Conservation (phyloP, 208 protist species). For the Leishmania tropica region DNA sequence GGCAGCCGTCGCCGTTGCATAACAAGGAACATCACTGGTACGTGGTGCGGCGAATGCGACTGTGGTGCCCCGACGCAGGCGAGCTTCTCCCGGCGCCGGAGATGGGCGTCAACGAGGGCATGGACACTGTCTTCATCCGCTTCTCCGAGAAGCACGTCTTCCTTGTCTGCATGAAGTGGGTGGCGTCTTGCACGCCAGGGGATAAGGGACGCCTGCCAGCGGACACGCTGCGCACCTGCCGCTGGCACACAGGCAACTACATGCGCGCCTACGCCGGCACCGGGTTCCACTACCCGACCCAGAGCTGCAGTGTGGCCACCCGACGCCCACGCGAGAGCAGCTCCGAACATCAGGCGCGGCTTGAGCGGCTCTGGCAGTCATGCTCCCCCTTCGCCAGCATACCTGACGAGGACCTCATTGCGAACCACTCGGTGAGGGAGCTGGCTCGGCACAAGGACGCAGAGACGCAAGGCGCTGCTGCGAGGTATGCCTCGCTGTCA, state of each 20-base stretch:
- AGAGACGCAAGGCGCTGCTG: not conserved
- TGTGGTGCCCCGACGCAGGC: conserved; percentile 29
- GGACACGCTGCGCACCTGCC: conserved; percentile 21
- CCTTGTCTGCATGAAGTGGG: conserved; percentile 27
- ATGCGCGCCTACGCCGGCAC: conserved; percentile 30
- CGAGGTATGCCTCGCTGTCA: conserved; percentile 1
- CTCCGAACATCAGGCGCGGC: conserved; percentile 20
- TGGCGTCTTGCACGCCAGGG: not conserved
- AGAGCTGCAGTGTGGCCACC: conserved; percentile 36
- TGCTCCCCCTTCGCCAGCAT: conserved; percentile 21
- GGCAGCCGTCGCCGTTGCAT: conserved; percentile 20
- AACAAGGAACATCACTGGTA: conserved; percentile 37
- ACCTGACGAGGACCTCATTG: conserved; percentile 39
- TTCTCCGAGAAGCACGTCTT: conserved; percentile 30
- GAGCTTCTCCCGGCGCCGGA: conserved; percentile 11
- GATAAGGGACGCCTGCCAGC: not conserved
- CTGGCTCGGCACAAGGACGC: conserved; percentile 28
- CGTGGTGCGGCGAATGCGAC: conserved; percentile 22
- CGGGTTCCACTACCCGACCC: conserved; percentile 29
- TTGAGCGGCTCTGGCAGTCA: conserved; percentile 28
- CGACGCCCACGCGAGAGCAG: conserved; percentile 21
- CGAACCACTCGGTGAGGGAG: conserved; percentile 25
- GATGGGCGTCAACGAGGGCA: conserved; percentile 30
- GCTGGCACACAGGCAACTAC: conserved; percentile 31
- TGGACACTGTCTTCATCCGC: conserved; percentile 25